Conservation (phyloP, 768 basidiomycete species). For the Russula emetica region DNA sequence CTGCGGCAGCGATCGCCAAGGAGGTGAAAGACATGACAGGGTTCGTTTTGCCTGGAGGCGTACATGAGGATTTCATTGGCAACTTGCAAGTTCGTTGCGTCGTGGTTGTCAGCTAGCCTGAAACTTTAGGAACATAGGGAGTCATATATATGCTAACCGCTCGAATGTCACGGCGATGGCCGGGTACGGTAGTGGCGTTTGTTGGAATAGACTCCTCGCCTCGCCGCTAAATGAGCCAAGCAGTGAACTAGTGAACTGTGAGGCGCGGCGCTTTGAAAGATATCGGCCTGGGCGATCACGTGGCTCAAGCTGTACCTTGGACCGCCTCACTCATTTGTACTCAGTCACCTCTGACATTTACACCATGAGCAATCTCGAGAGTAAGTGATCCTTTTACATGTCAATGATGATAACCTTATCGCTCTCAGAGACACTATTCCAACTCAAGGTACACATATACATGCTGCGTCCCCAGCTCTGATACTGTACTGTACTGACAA, state of each 20-base stretch:
- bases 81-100: too few relatives aligned
- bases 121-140: too few relatives aligned
- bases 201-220: too few relatives aligned
- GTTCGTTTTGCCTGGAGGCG: conserved; percentile 6
- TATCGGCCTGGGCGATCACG: background rate
- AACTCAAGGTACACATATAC: conserved; percentile 74
- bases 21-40: background rate
- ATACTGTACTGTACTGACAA: background rate
- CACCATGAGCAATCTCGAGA: conserved; percentile 83
- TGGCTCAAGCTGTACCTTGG: background rate
- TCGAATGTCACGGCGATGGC: too few relatives aligned
- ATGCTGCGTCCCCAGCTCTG: too few relatives aligned
- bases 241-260: too few relatives aligned
- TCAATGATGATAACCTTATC: conserved; percentile 34
- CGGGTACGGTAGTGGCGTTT: too few relatives aligned
- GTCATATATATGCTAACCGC: too few relatives aligned
- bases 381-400: conserved; percentile 45
- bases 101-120: too few relatives aligned
- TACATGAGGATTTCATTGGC: conserved; percentile 22
- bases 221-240: too few relatives aligned
- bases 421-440: conserved; percentile 87
- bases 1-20: background rate
- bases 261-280: too few relatives aligned
- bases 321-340: background rate
- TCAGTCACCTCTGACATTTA: background rate